Evolutionary conservation across 2,329 filamentous ascomycete genomes (phyloP), one percentile per base, ranked within the genome.

Genomic region (Clathrospora elynae): DNA sequence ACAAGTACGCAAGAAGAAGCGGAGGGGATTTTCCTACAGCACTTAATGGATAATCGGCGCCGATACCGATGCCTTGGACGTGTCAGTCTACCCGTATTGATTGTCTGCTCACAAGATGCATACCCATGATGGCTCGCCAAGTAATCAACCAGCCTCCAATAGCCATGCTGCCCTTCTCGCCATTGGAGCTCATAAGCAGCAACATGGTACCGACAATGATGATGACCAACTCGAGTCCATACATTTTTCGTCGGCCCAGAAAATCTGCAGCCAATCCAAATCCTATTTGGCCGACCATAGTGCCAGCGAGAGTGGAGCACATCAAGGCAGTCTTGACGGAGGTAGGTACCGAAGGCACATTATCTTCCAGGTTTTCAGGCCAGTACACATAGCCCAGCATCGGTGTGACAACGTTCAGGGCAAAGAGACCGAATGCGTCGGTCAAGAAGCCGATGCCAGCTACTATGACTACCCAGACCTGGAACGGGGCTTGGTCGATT

Each of bases 371-470:
- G 6, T 61, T 53, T 5, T 61, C 39, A 16, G 59, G 47, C 64
- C 66, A 71, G 40, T 72, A 73, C 10, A 72, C 67, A 33, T 68
- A 71, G 4, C 64, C 67, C 6, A 73, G 51, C 53, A 70, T 68
- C 3, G 71, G 70, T 3, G 71, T 66, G 11, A 72, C 67, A 6
- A 72, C 66, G 42, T 73, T 72, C 19, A 70, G 55, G 5, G 68
- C 62, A 40, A 73, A 72, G 1, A 73, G 53, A 20, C 66, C 70
- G 49, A 72, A 72, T 0, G 67, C 57, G 36, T 73, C 70, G 2
- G 71, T 72, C 23, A 73, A 51, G 48, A 72, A 73, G 5, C 70
- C 70, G 14, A 70, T 64, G 10, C 67, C 68, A 13, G 70, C 70
- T n/a, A 73, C 70, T 7, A 68, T 41, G 25, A 69, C 68, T 9